Base-by-base conservation (phyloP, 192 early-diverging fungal species). In the Radiomyces spectabilis region DNA sequence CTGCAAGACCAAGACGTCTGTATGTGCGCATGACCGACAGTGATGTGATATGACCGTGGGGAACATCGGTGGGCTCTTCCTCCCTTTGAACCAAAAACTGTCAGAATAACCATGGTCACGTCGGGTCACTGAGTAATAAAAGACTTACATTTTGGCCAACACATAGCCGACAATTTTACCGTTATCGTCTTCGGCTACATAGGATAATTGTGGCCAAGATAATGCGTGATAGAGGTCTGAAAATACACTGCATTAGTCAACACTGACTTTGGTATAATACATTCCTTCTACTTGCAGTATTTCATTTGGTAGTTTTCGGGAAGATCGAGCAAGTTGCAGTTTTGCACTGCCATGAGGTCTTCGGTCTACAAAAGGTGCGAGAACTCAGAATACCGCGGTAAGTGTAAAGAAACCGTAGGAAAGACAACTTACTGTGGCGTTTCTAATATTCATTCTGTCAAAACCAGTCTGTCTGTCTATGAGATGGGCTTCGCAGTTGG, bases 291-390 rank as follows among this genome's bases (percentile, higher is more conserved):
- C 71, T 80, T 82, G 78, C 86, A 98, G 76, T 99, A 99, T 72
- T 99, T 99, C 89, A 99, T 94, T 65, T 92, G 89, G 71, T 99
- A 99, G 83, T 99, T 99, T 75, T 99, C 97, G 7, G 97, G 97
- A 33, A 99, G 78, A 70, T 99, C 97, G 51, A 82, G 77, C 51
- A 99, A 75, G 72, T 99, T 99, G 83, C 94, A 97, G 58, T 91
- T 84, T 73, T 99, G 97, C 85, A 99, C 95, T 16, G 81, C 81
- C 16, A 93, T 78, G 73, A 95, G 76, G 65, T 95, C 92, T 30
- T 92, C 85, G 46, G 83, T 68, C 85, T 90, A 66, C 29, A 43
- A 27, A 9, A 18, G 27, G 43, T 10, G 1, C 22, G 7, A n/a
- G 4, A 41, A 33, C 0, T 30, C 16, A 12, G 12, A 38, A 7